phyloP scores from a whole-genome alignment of 352 stramenopile genomes.

The Phytopythium mirpurense region DNA sequence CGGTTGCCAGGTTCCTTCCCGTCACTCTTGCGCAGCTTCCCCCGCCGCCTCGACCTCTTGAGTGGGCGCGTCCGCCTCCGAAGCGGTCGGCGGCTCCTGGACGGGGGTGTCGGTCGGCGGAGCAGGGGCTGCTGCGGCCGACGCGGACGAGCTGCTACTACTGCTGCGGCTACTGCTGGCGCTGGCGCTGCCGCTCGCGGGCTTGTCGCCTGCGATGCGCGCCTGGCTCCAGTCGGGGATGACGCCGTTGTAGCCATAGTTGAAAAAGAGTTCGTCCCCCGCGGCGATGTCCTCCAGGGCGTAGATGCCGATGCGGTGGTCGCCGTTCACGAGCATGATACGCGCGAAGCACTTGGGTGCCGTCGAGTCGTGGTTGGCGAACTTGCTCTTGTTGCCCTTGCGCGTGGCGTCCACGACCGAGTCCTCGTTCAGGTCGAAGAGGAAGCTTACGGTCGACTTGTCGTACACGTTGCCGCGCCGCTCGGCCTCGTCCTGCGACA shows the following conservation, averaged over 20 bases:
- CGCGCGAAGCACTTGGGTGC: conserved; percentile 81
- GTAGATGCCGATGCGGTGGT: conserved; percentile 93
- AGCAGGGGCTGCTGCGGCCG: neutral
- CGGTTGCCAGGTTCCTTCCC: neutral
- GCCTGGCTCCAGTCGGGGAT: conserved; percentile 78
- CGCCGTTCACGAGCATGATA: conserved; percentile 90
- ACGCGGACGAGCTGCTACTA: neutral
- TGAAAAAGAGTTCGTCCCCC: conserved; percentile 86
- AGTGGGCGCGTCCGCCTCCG: neutral
- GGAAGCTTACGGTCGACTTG: conserved; percentile 85
- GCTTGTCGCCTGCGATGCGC: conserved; percentile 30
- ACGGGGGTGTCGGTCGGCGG: neutral
- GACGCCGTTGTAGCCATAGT: conserved; percentile 79
- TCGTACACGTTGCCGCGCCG: conserved; percentile 89
- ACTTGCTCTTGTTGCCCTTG: conserved; percentile 96
- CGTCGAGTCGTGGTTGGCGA: conserved; percentile 85
- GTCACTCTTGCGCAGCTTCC: neutral
- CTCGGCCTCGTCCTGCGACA: conserved; percentile 87
- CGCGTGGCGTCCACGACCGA: conserved; percentile 90
- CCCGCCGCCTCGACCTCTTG: neutral
- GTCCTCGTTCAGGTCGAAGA: conserved; percentile 95
- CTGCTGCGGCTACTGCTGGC: neutral
- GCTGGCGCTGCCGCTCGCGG: neutral
- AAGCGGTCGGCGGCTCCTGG: neutral
- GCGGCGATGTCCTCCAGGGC: conserved; percentile 81